Conservation (phyloP, 352 stramenopile genomes). For the Phytophthora crassamura region DNA sequence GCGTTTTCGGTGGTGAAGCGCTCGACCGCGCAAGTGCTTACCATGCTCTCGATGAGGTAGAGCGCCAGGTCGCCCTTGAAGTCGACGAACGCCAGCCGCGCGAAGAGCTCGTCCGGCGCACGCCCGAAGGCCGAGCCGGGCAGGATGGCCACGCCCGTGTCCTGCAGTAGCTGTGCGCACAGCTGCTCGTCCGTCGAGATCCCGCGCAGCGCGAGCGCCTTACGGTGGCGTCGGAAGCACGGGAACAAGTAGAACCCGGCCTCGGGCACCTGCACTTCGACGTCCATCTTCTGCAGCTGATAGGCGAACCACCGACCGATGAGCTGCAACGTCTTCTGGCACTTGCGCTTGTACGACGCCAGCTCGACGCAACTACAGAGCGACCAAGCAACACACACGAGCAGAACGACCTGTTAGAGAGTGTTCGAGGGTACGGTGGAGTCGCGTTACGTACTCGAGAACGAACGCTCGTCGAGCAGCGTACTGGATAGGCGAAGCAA, state of each 20-base stretch:
- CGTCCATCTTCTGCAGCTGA: constrained; percentile 86
- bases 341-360: constrained; percentile 81
- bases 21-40: constrained; percentile 30
- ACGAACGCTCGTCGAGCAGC: constrained; percentile 83
- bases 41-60: constrained; percentile 90
- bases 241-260: constrained; percentile 89
- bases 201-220: constrained; percentile 62
- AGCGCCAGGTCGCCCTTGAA: constrained; percentile 90
- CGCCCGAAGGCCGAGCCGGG: constrained; percentile 86
- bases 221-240: constrained; percentile 77
- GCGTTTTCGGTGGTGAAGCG: constrained; percentile 13
- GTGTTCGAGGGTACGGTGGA: constrained; percentile 5
- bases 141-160: constrained; percentile 87
- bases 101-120: constrained; percentile 77
- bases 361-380: constrained; percentile 76
- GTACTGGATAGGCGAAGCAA: constrained; percentile 88
- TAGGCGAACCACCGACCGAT: constrained; percentile 86
- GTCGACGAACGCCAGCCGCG: constrained; percentile 86
- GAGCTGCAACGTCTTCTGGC: constrained; percentile 81
- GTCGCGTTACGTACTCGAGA: constrained; percentile 52
- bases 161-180: constrained; percentile 77
- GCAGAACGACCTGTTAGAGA: constrained; percentile 20
- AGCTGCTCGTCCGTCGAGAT: constrained; percentile 79
- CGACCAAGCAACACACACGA: constrained; percentile 8
- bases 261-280: constrained; percentile 77